A percentile compares a stretch with the other conserved stretches of the same genome.
Conservation (phyloP, 1,284 basidiomycete species). For the Golubevia sp. region DNA sequence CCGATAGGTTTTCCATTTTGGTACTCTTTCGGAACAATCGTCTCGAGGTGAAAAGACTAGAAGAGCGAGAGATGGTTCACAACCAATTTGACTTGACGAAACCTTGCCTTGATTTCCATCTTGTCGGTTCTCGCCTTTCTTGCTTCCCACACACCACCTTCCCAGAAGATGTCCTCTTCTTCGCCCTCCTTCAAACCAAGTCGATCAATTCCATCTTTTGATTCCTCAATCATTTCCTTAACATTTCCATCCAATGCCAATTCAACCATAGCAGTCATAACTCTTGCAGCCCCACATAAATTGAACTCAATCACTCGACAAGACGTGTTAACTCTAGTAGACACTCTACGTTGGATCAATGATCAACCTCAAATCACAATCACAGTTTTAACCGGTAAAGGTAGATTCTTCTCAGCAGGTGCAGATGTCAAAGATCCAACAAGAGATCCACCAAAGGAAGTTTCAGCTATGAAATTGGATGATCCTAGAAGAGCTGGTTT, state of each 20-base stretch:
- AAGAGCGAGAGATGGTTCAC: too few species aligned
- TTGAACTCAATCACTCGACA: slow-evolving; percentile 28
- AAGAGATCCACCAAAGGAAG: slow-evolving; percentile 10
- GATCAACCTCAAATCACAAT: slow-evolving; percentile 24
- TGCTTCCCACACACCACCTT: too few species aligned
- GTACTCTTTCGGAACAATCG: too few species aligned
- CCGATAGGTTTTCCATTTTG: too few species aligned
- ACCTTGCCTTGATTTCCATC: too few species aligned
- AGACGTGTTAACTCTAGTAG: slow-evolving; percentile 20
- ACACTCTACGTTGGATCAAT: slow-evolving; percentile 28
- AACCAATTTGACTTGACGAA: too few species aligned
- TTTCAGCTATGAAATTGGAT: slow-evolving; percentile 8
- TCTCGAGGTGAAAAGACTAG: too few species aligned
- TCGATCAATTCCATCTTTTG: slow-evolving; percentile 12
- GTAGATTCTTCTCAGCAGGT: slow-evolving; percentile 36
- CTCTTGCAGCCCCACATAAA: slow-evolving; percentile 19
- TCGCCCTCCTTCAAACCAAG: slow-evolving; percentile 17
- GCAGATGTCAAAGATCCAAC: slow-evolving; percentile 36
- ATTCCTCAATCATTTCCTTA: slow-evolving; percentile 19
- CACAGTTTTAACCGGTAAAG: slow-evolving; percentile 32
- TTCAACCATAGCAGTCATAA: slow-evolving; percentile 23
- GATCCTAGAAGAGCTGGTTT: not conserved
- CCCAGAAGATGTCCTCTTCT: too few species aligned
- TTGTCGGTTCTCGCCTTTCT: too few species aligned
- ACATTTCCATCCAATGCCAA: slow-evolving; percentile 29